phyloP scores from a whole-genome alignment of 108 stramenopile species.

The Epipyxis sp. region DNA sequence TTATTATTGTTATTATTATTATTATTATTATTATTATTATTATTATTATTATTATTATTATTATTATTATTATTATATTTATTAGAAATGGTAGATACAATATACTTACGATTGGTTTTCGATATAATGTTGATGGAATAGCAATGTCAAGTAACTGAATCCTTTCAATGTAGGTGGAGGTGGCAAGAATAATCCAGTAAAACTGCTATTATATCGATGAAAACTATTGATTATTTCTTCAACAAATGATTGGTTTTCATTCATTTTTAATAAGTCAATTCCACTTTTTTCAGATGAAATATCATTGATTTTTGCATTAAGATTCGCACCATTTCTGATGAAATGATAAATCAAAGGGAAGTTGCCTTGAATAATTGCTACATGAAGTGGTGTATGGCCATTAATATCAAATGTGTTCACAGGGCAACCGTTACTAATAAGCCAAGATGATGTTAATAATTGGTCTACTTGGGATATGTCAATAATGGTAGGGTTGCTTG shows the following conservation, averaged over 20 bases:
- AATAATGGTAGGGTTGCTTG: too few species aligned
- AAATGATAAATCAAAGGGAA: not conserved
- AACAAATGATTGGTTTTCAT: not conserved
- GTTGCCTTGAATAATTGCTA: not conserved
- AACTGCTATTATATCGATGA: not conserved
- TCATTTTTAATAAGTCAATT: not conserved
- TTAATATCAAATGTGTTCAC: not conserved
- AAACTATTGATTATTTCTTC: not conserved
- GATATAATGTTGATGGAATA: not conserved
- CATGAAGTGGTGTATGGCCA: not conserved
- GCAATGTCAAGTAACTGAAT: not conserved
- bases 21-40: too few species aligned
- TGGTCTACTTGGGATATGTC: not conserved
- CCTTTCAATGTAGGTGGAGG: not conserved
- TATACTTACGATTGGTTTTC: too few species aligned
- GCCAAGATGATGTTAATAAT: not conserved
- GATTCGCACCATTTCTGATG: not conserved
- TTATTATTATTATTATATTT: too few species aligned
- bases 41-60: too few species aligned
- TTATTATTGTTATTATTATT: too few species aligned
- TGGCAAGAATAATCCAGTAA: not conserved
- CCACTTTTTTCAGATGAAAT: not conserved
- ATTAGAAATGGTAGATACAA: too few species aligned
- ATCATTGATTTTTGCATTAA: not conserved
- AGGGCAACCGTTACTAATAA: not conserved